These are phyloP conservation scores for Mycena filopes DNA, from an alignment of 768 basidiomycete species.

Conservation along the genomic window DNA sequence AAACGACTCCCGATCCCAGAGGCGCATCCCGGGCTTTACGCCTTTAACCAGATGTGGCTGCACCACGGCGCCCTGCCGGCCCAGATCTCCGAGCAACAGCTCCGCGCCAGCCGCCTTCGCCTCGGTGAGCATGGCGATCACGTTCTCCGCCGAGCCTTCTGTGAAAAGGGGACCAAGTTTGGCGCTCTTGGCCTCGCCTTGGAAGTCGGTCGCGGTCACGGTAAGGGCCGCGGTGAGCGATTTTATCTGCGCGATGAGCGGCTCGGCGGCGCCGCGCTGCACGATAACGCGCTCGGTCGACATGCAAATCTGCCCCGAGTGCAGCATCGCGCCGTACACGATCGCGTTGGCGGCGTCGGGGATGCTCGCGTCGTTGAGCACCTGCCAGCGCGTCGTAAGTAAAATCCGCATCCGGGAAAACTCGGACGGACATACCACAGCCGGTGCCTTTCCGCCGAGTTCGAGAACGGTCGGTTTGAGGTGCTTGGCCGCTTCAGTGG, in stretches of 20 bases:
- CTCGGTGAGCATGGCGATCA: slow-evolving; percentile 55
- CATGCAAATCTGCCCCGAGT: slow-evolving; percentile 70
- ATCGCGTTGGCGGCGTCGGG: slow-evolving; percentile 63
- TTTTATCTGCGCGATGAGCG: slow-evolving; percentile 48
- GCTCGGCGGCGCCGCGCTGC: slow-evolving; percentile 51
- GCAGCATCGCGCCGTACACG: slow-evolving; percentile 52
- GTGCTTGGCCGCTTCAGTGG: slow-evolving; percentile 63
- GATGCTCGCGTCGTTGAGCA: slow-evolving; percentile 64
- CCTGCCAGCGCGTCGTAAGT: slow-evolving; percentile 40
- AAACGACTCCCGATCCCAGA: slow-evolving; percentile 72
- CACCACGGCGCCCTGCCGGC: slow-evolving; percentile 52
- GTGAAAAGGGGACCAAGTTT: slow-evolving; percentile 55
- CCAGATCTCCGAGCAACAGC: slow-evolving; percentile 55
- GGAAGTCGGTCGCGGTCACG: slow-evolving; percentile 51
- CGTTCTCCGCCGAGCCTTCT: slow-evolving; percentile 56
- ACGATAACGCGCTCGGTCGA: slow-evolving; percentile 68
- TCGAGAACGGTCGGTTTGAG: slow-evolving; percentile 67
- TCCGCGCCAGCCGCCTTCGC: slow-evolving; percentile 57
- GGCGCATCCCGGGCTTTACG: slow-evolving; percentile 59
- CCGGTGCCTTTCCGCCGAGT: slow-evolving; percentile 65
- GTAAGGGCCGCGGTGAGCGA: slow-evolving; percentile 45
- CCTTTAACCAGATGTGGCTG: slow-evolving; percentile 61
- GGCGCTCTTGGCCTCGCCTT: slow-evolving; percentile 37
- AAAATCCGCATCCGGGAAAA: neutral
- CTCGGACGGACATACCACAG: slow-evolving; percentile 50